A percentile compares a stretch with the other conserved stretches of the same genome.
These are phyloP conservation scores for Citrullus amarus DNA, from an alignment of 306 rosid species.

Conservation along the genomic window DNA sequence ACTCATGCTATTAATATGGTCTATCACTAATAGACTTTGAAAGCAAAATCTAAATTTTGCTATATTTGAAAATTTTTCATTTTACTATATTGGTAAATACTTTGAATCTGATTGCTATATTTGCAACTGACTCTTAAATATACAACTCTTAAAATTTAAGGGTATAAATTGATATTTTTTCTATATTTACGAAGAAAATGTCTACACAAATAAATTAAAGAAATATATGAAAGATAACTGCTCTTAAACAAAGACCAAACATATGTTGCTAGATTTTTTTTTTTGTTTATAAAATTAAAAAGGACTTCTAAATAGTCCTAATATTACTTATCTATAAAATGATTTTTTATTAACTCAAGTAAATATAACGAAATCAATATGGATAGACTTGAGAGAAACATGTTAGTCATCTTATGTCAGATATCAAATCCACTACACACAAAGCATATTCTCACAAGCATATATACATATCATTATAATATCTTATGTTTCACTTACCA, in stretches of 20 bases:
- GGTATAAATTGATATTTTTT: too few species aligned
- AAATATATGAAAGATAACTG: background rate
- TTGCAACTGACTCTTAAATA: too few species aligned
- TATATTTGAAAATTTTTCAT: too few species aligned
- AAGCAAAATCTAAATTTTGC: too few species aligned
- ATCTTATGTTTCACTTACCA: too few species aligned
- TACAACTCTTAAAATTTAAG: too few species aligned
- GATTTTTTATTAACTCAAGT: background rate
- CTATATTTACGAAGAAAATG: background rate
- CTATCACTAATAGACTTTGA: too few species aligned
- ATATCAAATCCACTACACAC: background rate
- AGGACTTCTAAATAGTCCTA: background rate
- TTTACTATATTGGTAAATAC: too few species aligned
- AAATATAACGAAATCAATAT: background rate
- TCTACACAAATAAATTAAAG: background rate
- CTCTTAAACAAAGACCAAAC: background rate
- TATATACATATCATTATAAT: background rate
- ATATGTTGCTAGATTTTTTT: too few species aligned
- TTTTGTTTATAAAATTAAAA: background rate
- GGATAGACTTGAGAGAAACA: background rate
- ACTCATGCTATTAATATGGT: too few species aligned
- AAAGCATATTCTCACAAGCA: background rate
- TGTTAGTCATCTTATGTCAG: background rate
- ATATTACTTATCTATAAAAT: too few species aligned
- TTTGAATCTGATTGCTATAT: too few species aligned